Percentiles rank a stretch among this genome's conserved stretches.
Evolutionary conservation across 352 stramenopile genomes (phyloP).

Genomic region (Globisporangium uncinulatum): DNA sequence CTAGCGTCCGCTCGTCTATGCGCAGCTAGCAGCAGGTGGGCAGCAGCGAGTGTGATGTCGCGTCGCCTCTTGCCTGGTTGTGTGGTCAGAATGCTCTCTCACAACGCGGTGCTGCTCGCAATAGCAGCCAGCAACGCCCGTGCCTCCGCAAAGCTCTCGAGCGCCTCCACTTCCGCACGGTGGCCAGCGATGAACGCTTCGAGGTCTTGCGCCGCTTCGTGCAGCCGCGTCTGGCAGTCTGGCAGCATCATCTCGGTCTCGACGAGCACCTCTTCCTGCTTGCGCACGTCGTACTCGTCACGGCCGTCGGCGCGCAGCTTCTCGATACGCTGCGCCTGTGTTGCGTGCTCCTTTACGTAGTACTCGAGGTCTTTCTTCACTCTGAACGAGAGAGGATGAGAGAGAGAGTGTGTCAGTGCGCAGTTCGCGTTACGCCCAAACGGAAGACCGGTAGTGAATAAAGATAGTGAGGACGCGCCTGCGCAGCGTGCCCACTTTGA

Average conservation of each 20-base stretch:
- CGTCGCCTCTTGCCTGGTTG: neutral
- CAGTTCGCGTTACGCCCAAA: neutral
- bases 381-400: slow-evolving; percentile 14
- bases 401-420: neutral
- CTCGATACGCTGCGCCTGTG: slow-evolving; percentile 54
- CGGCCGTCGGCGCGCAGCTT: slow-evolving; percentile 47
- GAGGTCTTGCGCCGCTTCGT: slow-evolving; percentile 53
- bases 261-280: slow-evolving; percentile 75
- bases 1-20: slow-evolving; percentile 3
- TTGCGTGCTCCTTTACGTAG: slow-evolving; percentile 65
- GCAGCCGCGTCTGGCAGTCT: slow-evolving; percentile 64
- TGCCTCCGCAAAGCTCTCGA: slow-evolving; percentile 40
- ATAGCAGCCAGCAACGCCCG: slow-evolving; percentile 39
- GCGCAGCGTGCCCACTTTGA: slow-evolving; percentile 77
- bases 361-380: slow-evolving; percentile 83
- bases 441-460: neutral
- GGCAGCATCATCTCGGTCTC: slow-evolving; percentile 81
- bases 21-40: neutral
- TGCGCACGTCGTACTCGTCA: slow-evolving; percentile 75
- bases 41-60: neutral
- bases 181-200: slow-evolving; percentile 37
- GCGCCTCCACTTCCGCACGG: slow-evolving; percentile 28
- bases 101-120: slow-evolving; percentile 19
- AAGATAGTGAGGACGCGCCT: slow-evolving; percentile 23
- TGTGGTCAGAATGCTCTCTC: neutral